Evolutionary conservation across 352 stramenopile species (phyloP), one percentile per base, ranked within the genome.

Genomic region (Phytophthora foliorum): DNA sequence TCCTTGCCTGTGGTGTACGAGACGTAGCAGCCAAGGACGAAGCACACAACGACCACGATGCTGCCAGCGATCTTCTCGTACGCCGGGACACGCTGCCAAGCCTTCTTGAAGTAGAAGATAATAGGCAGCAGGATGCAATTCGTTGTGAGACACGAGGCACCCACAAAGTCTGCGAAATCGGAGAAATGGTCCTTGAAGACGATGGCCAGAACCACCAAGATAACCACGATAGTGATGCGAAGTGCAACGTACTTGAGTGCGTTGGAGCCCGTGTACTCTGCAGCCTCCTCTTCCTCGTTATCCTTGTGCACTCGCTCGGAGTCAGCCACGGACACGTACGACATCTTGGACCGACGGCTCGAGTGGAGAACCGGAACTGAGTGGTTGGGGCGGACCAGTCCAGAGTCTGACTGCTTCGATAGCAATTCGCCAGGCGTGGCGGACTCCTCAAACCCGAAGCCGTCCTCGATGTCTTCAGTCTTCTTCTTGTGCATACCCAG

Each of bases 121-220:
- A 87, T 89, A 0, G 83, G 83, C 41, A 91, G 55, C 0, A 89
- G 68, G 31, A 89, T 88, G 64, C 77, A 91, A 63, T 81, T 82
- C n/a, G 74, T 63, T 1, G 81, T 80, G 45, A 85, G 79, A 46
- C 67, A 71, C 34, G 77, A 91, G 0, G 83, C 80, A 24, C 83
- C 83, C 29, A 88, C 65, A 16, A 91, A 89, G 62, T 89, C 81
- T 11, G 69, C 72, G 32, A 91, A 80, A 24, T 88, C 83, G n/a
- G 72, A 59, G 39, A 91, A 87, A 38, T 88, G 72, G 57, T 91
- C 69, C 58, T 84, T 76, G 63, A 78, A 81, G 1, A 82, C 46
- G 36, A 84, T 73, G 3, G 78, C 62, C 6, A 81, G 32, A 25
- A 80, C 45, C 8, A 83, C 67, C 34, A 81, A 52, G 29, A 87